phyloP scores from a whole-genome alignment of 2,329 filamentous ascomycete genomes.

The Colletotrichum ledebouriae region DNA sequence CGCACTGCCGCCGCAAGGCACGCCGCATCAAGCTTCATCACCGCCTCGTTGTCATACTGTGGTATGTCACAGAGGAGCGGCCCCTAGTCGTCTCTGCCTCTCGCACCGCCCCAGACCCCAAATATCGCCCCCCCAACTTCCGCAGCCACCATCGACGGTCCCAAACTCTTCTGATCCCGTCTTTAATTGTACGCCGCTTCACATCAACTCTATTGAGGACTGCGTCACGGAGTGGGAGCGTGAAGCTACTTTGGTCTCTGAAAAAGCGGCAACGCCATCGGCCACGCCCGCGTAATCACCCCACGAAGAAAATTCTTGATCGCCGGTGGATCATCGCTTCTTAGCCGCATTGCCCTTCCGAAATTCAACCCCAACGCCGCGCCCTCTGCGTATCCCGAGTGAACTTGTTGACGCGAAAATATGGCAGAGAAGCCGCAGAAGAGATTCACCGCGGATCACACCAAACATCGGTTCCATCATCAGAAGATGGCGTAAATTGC shows the following conservation, averaged over 20 bases:
- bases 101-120: too few relatives aligned
- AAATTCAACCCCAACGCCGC: conserved; percentile 6
- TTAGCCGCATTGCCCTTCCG: conserved; percentile 18
- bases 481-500: background rate
- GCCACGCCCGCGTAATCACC: conserved; percentile 9
- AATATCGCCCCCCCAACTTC: conserved; percentile 3
- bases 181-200: background rate
- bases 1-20: too few relatives aligned
- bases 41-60: conserved; percentile 1
- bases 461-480: too few relatives aligned
- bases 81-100: too few relatives aligned
- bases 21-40: conserved; percentile 9
- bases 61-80: background rate
- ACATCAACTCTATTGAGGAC: background rate
- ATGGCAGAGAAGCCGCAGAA: too few relatives aligned
- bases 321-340: conserved; percentile 9
- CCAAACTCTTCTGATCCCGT: background rate
- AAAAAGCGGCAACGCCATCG: background rate
- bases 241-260: conserved; percentile 16
- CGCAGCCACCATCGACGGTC: conserved; percentile 2
- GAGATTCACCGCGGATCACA: too few relatives aligned
- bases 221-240: background rate
- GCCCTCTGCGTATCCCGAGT: background rate
- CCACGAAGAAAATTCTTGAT: conserved; percentile 16
- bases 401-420: too few relatives aligned